A percentile compares a stretch with the other conserved stretches of the same genome.
These are phyloP conservation scores for Globisporangium iwayamae DNA, from an alignment of 352 stramenopile genomes.

Conservation along the genomic window DNA sequence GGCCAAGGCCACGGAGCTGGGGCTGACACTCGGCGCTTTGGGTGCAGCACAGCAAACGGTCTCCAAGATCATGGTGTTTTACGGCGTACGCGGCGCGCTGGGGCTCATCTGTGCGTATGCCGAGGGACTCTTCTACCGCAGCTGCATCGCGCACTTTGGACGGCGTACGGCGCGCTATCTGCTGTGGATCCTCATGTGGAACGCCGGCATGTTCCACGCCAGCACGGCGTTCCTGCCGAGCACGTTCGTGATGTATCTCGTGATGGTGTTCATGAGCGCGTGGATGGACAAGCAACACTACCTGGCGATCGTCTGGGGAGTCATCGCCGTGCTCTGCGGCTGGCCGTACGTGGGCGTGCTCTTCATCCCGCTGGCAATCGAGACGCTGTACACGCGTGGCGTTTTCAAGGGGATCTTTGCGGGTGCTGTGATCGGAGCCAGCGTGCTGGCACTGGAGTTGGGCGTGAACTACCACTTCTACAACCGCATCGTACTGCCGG, in stretches of 20 bases:
- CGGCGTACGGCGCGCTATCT: conserved; percentile 57
- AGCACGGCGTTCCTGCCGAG: conserved; percentile 92
- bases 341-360: conserved; percentile 97
- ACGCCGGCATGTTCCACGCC: conserved; percentile 92
- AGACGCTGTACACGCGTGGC: conserved; percentile 57
- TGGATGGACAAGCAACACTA: conserved; percentile 82
- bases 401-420: conserved; percentile 47
- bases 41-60: conserved; percentile 10
- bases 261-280: conserved; percentile 70
- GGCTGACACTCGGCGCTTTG: conserved; percentile 33
- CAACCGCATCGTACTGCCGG: conserved; percentile 71
- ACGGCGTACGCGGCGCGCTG: conserved; percentile 81
- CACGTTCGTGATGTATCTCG: conserved; percentile 83
- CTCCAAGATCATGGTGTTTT: conserved; percentile 88
- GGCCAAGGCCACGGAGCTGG: conserved; percentile 37
- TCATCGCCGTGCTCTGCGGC: conserved; percentile 91
- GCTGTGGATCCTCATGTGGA: conserved; percentile 77
- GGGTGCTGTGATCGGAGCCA: conserved; percentile 56
- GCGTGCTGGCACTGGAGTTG: conserved; percentile 79
- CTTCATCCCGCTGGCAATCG: conserved; percentile 93
- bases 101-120: conserved; percentile 71
- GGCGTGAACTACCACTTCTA: conserved; percentile 81
- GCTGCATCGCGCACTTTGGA: conserved; percentile 60
- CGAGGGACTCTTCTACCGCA: conserved; percentile 86
- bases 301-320: conserved; percentile 75